Evolutionary conservation across 495 filamentous ascomycete species (phyloP), one percentile per base, ranked within the genome.

Genomic region (Tuber microsphaerosporum): DNA sequence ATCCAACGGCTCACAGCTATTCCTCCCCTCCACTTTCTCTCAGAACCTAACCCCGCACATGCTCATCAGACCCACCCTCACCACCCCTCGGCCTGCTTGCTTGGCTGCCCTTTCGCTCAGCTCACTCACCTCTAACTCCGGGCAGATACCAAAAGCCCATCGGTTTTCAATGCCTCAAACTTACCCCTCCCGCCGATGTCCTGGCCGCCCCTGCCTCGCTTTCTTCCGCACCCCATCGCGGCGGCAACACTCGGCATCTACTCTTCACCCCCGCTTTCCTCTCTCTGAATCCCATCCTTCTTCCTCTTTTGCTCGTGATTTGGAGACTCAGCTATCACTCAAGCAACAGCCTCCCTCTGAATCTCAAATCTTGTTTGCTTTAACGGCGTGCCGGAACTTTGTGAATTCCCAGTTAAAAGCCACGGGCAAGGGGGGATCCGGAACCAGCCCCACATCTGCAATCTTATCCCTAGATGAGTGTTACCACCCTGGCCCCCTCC

Each of bases 401-500:
- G 86, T 86, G 16, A 77, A 84, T 31, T 80, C 76, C 2, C 77
- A 87, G 43, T 74, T 83, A 14, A 80, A 83, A 46, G 71, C 69
- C 20, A 12, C 70, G 0, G 74, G 80, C 1, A 69, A 81, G 10
- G 39, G 75, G 3, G 81, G 74, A 26, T 74, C 77, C 19, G 82
- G 84, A 61, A 81, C 76, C 41, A 85, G 81, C 75, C 86, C 88
- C 45, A 86, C 87, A 68, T 87, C 87, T 7, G 87, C 85, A 41
- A 74, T 90, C 31, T 82, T 90, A 12, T 83, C 85, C 34, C 85
- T 90, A 17, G 86, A 88, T 45, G 88, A 89, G 76, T 84, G 85
- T 76, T 81, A 75, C 45, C 75, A 65, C 69, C 43, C 26, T 70
- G 34, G 6, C 45, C 45, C 70, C 39, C 76, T 19, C 61, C 51